These are phyloP conservation scores for Phaeolepiota aurea DNA, from an alignment of 768 basidiomycete species.

Conservation along the genomic window DNA sequence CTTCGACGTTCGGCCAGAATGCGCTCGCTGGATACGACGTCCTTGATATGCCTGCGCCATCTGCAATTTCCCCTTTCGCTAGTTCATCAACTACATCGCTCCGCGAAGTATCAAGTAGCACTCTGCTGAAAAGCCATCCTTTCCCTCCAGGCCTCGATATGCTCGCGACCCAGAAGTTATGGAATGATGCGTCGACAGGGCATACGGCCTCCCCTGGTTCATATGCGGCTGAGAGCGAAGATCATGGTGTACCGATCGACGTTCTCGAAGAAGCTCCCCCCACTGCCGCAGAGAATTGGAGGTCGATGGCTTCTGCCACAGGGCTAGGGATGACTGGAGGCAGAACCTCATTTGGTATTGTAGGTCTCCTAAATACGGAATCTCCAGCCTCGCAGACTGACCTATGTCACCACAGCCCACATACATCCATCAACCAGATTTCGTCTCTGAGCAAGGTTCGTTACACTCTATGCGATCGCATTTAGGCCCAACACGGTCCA, in stretches of 20 bases:
- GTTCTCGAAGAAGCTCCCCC: slow-evolving; percentile 68
- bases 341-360: slow-evolving; percentile 56
- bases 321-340: slow-evolving; percentile 22
- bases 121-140: slow-evolving; percentile 17
- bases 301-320: slow-evolving; percentile 34
- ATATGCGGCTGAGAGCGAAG: slow-evolving; percentile 2
- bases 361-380: slow-evolving; percentile 25
- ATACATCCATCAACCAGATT: slow-evolving; percentile 29
- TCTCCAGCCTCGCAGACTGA: slow-evolving; percentile 1
- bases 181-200: slow-evolving; percentile 18
- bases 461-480: slow-evolving; percentile 57
- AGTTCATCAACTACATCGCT: slow-evolving; percentile 23
- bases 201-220: slow-evolving; percentile 8
- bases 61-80: slow-evolving; percentile 42
- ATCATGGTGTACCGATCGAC: slow-evolving; percentile 41
- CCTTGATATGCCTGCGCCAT: slow-evolving; percentile 38
- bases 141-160: slow-evolving; percentile 30
- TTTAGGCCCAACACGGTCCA: slow-evolving; percentile 40
- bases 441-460: slow-evolving; percentile 56
- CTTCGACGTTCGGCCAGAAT: slow-evolving; percentile 2
- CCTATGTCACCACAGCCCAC: slow-evolving; percentile 25
- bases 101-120: slow-evolving; percentile 23
- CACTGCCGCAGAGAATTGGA: slow-evolving; percentile 51
- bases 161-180: slow-evolving; percentile 18
- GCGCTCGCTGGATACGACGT: slow-evolving; percentile 13